phyloP scores from a whole-genome alignment of 495 filamentous ascomycete genomes.

The Aspergillus sclerotiicarbonarius region DNA sequence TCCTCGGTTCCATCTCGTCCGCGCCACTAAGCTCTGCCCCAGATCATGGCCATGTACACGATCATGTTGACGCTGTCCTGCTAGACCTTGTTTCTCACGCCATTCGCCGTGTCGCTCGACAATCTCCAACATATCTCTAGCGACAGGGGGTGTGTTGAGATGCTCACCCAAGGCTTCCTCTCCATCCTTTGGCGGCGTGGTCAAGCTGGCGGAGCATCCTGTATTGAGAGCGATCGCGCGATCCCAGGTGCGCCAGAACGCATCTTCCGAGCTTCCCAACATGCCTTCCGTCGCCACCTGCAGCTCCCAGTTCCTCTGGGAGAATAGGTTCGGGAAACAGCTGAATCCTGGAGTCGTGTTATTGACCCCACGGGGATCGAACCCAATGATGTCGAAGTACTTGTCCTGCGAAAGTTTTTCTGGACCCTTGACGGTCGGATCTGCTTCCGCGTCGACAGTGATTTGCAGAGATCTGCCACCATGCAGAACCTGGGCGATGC shows the following conservation, averaged over 20 bases:
- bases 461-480: constrained; percentile 40
- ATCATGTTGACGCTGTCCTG: constrained; percentile 30
- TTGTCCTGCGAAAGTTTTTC: constrained; percentile 19
- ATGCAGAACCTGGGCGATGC: constrained; percentile 36
- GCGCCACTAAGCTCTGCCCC: constrained; percentile 23
- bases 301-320: constrained; percentile 40
- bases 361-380: constrained; percentile 57
- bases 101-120: constrained; percentile 49
- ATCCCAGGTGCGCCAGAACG: constrained; percentile 48
- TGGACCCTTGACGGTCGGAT: constrained; percentile 14
- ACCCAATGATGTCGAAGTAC: constrained; percentile 56
- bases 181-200: constrained; percentile 17
- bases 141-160: constrained; percentile 47
- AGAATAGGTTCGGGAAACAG: constrained; percentile 46
- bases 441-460: constrained; percentile 38
- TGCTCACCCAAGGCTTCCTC: constrained; percentile 44
- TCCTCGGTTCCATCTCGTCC: constrained; percentile 35
- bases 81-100: constrained; percentile 34
- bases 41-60: constrained; percentile 28
- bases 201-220: constrained; percentile 35
- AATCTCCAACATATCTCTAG: constrained; percentile 51
- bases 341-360: constrained; percentile 45
- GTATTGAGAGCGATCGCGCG: constrained; percentile 43
- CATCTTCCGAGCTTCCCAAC: constrained; percentile 33
- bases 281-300: constrained; percentile 42